Conservation (phyloP, 2,329 filamentous ascomycete species). For the Xylaria multiplex region DNA sequence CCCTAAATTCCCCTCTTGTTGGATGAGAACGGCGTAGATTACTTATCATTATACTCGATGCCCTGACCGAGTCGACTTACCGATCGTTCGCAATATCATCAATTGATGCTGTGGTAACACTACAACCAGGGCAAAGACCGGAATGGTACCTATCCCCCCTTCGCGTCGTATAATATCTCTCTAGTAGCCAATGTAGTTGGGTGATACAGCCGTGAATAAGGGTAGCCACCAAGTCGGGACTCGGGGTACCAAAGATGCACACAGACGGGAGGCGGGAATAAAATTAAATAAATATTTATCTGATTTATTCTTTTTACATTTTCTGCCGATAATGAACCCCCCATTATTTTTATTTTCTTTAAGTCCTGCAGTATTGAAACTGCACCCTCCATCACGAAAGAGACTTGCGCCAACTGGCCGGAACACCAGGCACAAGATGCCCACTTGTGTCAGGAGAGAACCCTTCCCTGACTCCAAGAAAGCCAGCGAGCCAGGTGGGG, state of each 20-base stretch:
- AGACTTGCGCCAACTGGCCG: slow-evolving; percentile 37
- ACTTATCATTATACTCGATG: background rate
- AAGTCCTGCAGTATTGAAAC: slow-evolving; percentile 19
- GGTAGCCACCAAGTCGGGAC: slow-evolving; percentile 20
- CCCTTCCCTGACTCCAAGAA: slow-evolving; percentile 23
- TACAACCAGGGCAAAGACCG: slow-evolving; percentile 12
- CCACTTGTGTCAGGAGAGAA: slow-evolving; percentile 36
- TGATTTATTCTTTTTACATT: background rate
- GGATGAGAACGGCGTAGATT: slow-evolving; percentile 29
- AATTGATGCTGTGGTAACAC: slow-evolving; percentile 23
- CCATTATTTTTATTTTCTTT: background rate
- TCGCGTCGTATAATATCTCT: slow-evolving; percentile 2
- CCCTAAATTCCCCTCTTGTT: slow-evolving; percentile 29
- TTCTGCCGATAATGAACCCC: background rate
- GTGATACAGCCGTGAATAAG: slow-evolving; percentile 16
- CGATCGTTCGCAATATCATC: slow-evolving; percentile 13
- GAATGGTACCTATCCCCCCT: slow-evolving; percentile 5
- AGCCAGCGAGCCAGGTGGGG: slow-evolving; percentile 27
- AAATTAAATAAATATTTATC: slow-evolving; percentile 4
- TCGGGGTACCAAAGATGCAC: slow-evolving; percentile 10
- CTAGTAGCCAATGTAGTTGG: slow-evolving; percentile 5
- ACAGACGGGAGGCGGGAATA: slow-evolving; percentile 11
- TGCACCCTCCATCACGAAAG: slow-evolving; percentile 28
- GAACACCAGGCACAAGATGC: slow-evolving; percentile 35
- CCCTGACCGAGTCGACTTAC: slow-evolving; percentile 22